Percentiles rank a stretch among this genome's conserved stretches.
Evolutionary conservation across 148 eudicot species (phyloP).

Genomic region (Bassia scoparia): DNA sequence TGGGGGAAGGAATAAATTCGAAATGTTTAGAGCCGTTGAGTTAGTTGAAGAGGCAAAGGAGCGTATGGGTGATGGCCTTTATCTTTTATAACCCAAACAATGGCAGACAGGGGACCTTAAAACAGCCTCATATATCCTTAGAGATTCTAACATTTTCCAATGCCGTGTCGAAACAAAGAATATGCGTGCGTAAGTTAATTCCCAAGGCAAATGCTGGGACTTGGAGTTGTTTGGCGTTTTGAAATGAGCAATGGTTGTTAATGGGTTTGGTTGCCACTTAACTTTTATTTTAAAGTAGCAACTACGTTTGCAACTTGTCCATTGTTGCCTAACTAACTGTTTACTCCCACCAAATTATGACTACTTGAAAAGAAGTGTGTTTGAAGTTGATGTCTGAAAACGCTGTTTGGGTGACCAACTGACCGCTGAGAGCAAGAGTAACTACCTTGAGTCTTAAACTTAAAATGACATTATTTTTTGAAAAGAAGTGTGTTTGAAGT

Average conservation of each 20-base stretch:
- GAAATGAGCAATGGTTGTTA: not conserved
- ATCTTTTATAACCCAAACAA: not conserved
- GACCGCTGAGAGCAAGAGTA: no score
- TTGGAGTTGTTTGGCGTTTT: not conserved
- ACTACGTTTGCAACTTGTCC: not conserved
- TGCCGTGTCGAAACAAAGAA: slow-evolving; percentile 13
- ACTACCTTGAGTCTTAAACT: no score
- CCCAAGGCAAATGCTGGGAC: slow-evolving; percentile 5
- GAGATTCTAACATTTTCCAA: slow-evolving; percentile 10
- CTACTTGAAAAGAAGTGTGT: not conserved
- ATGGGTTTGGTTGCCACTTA: not conserved
- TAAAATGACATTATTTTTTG: not conserved
- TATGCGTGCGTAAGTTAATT: not conserved
- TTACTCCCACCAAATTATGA: not conserved
- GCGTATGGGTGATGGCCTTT: slow-evolving; percentile 17
- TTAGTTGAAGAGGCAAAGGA: slow-evolving; percentile 20
- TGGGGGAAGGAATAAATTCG: slow-evolving; percentile 11
- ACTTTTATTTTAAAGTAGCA: not conserved
- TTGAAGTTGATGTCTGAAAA: slow-evolving; percentile 2
- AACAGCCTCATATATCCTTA: not conserved
- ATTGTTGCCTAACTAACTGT: slow-evolving; percentile 1
- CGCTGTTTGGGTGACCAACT: not conserved
- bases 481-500: no score
- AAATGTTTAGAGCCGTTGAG: slow-evolving; percentile 9
- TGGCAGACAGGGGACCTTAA: slow-evolving; percentile 5